Conservation (phyloP, 73 alveolate species). For the Strombidium stylifer region DNA sequence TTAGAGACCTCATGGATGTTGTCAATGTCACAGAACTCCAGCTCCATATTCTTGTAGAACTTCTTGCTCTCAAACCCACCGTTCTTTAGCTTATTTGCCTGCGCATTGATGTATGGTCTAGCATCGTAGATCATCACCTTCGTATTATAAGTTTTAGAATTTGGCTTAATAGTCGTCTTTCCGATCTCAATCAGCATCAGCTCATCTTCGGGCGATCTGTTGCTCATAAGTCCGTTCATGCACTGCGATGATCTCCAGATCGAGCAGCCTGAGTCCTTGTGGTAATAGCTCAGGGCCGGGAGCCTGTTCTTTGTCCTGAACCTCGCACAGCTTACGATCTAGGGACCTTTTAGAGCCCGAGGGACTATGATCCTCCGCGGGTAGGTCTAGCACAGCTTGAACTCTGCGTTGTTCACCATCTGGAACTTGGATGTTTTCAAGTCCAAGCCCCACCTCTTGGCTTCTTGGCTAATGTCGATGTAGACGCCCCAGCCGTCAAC, state of each 20-base stretch:
- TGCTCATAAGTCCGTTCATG: constrained; percentile 51
- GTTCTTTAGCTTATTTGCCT: constrained; percentile 87
- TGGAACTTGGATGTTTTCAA: too few relatives aligned
- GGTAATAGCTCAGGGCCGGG: constrained; percentile 83
- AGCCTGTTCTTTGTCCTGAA: constrained; percentile 81
- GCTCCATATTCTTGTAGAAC: constrained; percentile 75
- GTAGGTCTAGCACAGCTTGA: too few relatives aligned
- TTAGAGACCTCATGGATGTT: constrained; percentile 97
- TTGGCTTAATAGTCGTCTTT: too few relatives aligned
- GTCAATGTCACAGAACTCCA: constrained; percentile 89
- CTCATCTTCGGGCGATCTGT: constrained; percentile 66
- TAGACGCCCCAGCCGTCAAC: too few relatives aligned
- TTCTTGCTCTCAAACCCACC: constrained; percentile 92
- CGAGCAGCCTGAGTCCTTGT: constrained; percentile 56
- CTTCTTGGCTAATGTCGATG: too few relatives aligned
- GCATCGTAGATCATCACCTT: constrained; percentile 89
- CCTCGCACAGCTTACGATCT: too few relatives aligned
- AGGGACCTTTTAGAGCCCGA: too few relatives aligned
- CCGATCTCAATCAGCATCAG: constrained; percentile 32
- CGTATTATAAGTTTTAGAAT: too few relatives aligned
- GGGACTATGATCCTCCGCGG: too few relatives aligned
- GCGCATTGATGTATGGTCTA: constrained; percentile 91
- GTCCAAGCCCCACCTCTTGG: too few relatives aligned
- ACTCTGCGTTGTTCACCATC: too few relatives aligned
- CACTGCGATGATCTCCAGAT: constrained; percentile 83